phyloP scores from a whole-genome alignment of 2,329 filamentous ascomycete genomes.

The Magnaporthiopsis rhizophila region DNA sequence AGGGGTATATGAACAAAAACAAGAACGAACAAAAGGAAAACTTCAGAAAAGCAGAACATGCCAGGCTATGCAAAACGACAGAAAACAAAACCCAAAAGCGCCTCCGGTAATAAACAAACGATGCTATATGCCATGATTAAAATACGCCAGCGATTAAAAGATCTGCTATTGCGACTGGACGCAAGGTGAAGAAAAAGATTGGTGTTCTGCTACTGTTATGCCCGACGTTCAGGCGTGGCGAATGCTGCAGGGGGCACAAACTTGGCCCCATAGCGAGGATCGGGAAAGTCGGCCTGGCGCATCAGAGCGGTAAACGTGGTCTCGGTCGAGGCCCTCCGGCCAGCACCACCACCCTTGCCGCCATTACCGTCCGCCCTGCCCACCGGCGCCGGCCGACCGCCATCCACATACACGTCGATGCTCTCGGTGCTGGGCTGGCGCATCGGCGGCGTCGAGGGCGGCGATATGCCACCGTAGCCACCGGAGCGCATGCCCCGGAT shows the following conservation, averaged over 20 bases:
- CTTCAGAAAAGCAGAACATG: neutral
- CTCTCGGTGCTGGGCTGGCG: slow-evolving; percentile 38
- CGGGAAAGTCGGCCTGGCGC: slow-evolving; percentile 33
- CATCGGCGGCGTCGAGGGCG: slow-evolving; percentile 19
- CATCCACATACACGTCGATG: slow-evolving; percentile 45
- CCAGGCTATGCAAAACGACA: neutral
- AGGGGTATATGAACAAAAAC: slow-evolving; percentile 3
- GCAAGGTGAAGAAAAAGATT: neutral
- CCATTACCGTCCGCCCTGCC: slow-evolving; percentile 10
- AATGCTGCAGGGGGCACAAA: slow-evolving; percentile 1
- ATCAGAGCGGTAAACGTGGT: slow-evolving; percentile 47
- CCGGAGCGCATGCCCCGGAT: slow-evolving; percentile 23
- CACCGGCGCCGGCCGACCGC: neutral
- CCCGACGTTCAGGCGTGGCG: neutral
- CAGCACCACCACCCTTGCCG: slow-evolving; percentile 21
- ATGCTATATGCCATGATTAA: slow-evolving; percentile 1
- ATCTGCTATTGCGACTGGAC: neutral
- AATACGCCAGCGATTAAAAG: neutral
- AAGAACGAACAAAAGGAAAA: neutral
- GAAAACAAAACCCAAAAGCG: neutral
- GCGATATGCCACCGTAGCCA: slow-evolving; percentile 4
- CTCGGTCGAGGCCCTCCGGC: slow-evolving; percentile 10
- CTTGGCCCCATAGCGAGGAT: neutral
- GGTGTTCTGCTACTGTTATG: neutral
- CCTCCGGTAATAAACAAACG: neutral